phyloP scores from a whole-genome alignment of 1,284 basidiomycete genomes.

The Trametes pubescens region DNA sequence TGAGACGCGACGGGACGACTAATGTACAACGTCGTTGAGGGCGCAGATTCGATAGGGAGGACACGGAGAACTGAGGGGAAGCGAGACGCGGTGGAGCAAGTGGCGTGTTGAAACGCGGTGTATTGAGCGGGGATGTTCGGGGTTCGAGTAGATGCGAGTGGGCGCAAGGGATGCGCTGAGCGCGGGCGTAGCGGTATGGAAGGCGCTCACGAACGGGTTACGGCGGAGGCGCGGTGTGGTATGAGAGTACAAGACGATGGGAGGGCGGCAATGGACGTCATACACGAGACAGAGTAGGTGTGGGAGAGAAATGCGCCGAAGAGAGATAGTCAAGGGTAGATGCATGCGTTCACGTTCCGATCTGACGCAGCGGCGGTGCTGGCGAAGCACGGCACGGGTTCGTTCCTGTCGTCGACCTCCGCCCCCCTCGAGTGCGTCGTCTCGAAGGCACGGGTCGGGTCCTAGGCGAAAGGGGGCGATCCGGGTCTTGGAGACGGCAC shows the following conservation, averaged over 20 bases:
- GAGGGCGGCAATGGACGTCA: not conserved
- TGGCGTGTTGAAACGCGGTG: too few relatives aligned
- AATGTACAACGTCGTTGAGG: slow-evolving; percentile 7
- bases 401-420: not conserved
- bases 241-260: too few relatives aligned
- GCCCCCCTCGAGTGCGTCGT: not conserved
- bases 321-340: not conserved
- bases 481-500: not conserved
- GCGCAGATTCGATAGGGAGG: not conserved
- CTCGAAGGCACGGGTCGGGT: not conserved
- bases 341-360: not conserved
- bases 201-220: too few relatives aligned
- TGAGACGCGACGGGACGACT: not conserved
- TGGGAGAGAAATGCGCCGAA: not conserved
- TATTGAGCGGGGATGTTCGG: too few relatives aligned
- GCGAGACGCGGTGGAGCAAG: too few relatives aligned
- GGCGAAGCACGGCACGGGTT: not conserved
- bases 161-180: too few relatives aligned
- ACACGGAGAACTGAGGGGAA: not conserved
- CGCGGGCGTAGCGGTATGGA: too few relatives aligned
- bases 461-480: not conserved
- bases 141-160: too few relatives aligned
- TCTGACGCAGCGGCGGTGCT: not conserved
- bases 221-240: too few relatives aligned
- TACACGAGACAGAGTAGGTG: not conserved